A percentile compares a stretch with the other conserved stretches of the same genome.
Evolutionary conservation across 345 rosid genomes (phyloP).

Genomic region (Luvunga scandens): DNA sequence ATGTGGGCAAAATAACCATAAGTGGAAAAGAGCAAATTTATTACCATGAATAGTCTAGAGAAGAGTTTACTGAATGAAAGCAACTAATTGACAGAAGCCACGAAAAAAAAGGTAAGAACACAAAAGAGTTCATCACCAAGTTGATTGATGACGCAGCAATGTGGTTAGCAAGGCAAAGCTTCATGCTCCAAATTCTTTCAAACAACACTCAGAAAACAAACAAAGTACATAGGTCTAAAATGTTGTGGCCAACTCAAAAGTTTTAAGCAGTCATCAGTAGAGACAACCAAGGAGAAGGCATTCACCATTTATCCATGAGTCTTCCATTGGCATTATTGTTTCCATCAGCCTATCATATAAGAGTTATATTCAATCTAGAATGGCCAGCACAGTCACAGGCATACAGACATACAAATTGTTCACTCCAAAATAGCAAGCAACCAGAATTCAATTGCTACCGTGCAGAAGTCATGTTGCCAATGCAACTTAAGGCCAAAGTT

Average conservation of each 20-base stretch:
- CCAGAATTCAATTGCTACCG: neutral
- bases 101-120: neutral
- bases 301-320: neutral
- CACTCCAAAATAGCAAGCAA: neutral
- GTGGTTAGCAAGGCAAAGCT: too few species aligned
- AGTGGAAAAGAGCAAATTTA: neutral
- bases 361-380: neutral
- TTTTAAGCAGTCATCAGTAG: neutral
- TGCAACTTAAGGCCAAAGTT: neutral
- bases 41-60: neutral
- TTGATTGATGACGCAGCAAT: too few species aligned
- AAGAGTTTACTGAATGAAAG: neutral
- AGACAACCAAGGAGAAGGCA: neutral
- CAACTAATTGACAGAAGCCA: neutral
- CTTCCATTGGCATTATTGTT: neutral
- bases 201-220: neutral
- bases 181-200: too few species aligned
- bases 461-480: neutral
- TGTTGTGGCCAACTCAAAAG: neutral
- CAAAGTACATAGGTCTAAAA: neutral
- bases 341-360: neutral
- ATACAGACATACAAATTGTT: neutral
- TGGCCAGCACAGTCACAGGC: neutral
- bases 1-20: neutral
- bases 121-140: neutral